These are phyloP conservation scores for Phytophthora syringae DNA, from an alignment of 352 stramenopile genomes.

Conservation along the genomic window DNA sequence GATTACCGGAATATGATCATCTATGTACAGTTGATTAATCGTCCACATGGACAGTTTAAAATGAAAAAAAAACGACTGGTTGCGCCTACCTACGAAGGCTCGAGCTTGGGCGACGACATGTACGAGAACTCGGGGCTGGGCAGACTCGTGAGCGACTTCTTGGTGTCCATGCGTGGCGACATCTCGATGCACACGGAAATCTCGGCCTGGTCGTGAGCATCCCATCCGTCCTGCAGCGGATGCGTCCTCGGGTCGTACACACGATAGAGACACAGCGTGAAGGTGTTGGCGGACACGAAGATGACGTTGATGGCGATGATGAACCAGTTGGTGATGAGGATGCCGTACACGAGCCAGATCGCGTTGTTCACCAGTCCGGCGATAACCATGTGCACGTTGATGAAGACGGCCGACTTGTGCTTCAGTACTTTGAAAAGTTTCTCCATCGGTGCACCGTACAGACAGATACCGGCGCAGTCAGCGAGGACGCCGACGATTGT, in stretches of 20 bases:
- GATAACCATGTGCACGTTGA: constrained; percentile 61
- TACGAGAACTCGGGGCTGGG: constrained; percentile 23
- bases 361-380: constrained; percentile 52
- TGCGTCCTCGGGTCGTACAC: constrained; percentile 41
- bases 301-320: constrained; percentile 42
- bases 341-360: constrained; percentile 43
- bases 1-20: too few species aligned
- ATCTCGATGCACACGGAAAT: constrained; percentile 27
- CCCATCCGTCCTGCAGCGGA: constrained; percentile 15
- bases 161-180: constrained; percentile 10
- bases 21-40: too few species aligned
- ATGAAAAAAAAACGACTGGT: too few species aligned
- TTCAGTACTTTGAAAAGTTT: constrained; percentile 48
- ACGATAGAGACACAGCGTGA: constrained; percentile 39
- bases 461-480: constrained; percentile 43
- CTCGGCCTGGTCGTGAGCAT: constrained; percentile 8
- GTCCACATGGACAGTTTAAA: too few species aligned
- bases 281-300: constrained; percentile 36
- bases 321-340: constrained; percentile 46
- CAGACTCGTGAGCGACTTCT: constrained; percentile 22
- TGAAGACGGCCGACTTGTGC: constrained; percentile 51
- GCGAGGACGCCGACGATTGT: constrained; percentile 40
- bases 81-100: too few species aligned
- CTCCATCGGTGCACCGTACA: constrained; percentile 52
- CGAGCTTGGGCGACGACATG: constrained; percentile 24